Evolutionary conservation across 805 yeast species (phyloP), one percentile per base, ranked within the genome.

Genomic region (Metschnikowia picachoensis): DNA sequence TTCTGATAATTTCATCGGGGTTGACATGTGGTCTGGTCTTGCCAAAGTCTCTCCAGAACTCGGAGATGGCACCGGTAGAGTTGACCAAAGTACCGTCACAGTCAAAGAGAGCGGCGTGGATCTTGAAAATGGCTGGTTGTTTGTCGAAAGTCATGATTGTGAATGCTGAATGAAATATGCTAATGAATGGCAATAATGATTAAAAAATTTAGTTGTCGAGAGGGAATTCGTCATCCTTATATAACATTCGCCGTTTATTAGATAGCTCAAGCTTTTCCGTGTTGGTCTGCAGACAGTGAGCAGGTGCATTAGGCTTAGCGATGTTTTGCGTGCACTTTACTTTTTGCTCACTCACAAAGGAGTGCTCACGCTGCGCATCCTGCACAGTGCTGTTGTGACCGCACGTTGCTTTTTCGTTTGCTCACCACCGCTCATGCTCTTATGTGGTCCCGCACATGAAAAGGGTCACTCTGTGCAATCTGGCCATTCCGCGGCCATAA

Each of bases 81-180:
- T 85, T 81, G 62, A 88, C 88, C 60, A 88, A 72, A 28, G 96
- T 88, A 44, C 96, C 96, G 64, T 88, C 96, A 43, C 90, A 81
- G 68, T 88, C 96, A 67, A 88, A 88, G 52, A 86, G 77, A 42
- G 76, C 76, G 52, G 75, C 76, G 59, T 71, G 61, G 51, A 69
- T 69, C 60, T 66, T 60, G 52, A 71, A 71, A 51, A 63, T 56
- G 55, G 74, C 75, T 35, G 74, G 74, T 62, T 70, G 70, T 60
- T 70, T 68, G 28, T 43, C 41, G 41, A 48, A 17, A 11, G 58
- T 52, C 59, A 55, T 55, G 39, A 14, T 28, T 39, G 33, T 37
- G 15, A n/a, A 33, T 35, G 44, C 17, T 30, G 10, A 25, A 16
- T 41, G 31, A 34, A 42, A 20, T 43, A 41, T 35, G 41, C 28